A percentile compares a stretch with the other conserved stretches of the same genome.
phyloP scores from a whole-genome alignment of 1,284 basidiomycete species.

The Trichosporon sp. region DNA sequence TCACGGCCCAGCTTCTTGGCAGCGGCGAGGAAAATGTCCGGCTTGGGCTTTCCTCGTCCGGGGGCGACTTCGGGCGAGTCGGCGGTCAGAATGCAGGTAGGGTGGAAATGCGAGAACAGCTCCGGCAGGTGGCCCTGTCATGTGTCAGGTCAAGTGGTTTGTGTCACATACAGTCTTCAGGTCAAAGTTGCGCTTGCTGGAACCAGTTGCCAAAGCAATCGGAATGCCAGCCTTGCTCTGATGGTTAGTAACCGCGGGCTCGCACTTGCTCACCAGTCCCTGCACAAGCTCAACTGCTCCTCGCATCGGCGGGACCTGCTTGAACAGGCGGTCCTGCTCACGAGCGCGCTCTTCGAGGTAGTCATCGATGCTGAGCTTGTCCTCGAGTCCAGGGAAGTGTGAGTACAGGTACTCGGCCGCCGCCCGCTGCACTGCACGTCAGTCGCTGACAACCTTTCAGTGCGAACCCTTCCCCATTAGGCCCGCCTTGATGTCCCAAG shows the following conservation, averaged over 20 bases:
- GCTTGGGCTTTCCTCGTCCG: constrained; percentile 46
- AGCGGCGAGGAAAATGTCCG: constrained; percentile 50
- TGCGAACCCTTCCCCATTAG: constrained; percentile 49
- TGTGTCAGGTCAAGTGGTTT: neutral
- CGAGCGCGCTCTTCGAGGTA: constrained; percentile 42
- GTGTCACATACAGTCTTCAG: constrained; percentile 42
- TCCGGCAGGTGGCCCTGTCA: constrained; percentile 48
- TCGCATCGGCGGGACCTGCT: constrained; percentile 43
- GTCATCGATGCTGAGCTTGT: constrained; percentile 43
- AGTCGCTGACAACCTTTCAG: neutral
- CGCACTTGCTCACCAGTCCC: constrained; percentile 32
- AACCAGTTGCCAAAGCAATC: constrained; percentile 49
- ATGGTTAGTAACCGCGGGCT: neutral
- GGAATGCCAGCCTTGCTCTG: constrained; percentile 45
- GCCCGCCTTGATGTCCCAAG: constrained; percentile 50
- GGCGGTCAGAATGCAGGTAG: constrained; percentile 42
- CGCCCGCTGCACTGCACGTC: constrained; percentile 27
- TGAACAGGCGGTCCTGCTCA: constrained; percentile 43
- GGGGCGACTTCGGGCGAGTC: constrained; percentile 44
- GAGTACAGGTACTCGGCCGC: constrained; percentile 43
- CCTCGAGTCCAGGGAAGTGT: constrained; percentile 40
- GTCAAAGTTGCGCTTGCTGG: constrained; percentile 32
- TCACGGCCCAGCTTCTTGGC: constrained; percentile 44
- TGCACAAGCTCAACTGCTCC: constrained; percentile 45
- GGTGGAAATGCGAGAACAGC: constrained; percentile 46